A percentile compares a stretch with the other conserved stretches of the same genome.
Evolutionary conservation across 169 alveolate genomes (phyloP).

Genomic region (Plasmodium cynomolgi): DNA sequence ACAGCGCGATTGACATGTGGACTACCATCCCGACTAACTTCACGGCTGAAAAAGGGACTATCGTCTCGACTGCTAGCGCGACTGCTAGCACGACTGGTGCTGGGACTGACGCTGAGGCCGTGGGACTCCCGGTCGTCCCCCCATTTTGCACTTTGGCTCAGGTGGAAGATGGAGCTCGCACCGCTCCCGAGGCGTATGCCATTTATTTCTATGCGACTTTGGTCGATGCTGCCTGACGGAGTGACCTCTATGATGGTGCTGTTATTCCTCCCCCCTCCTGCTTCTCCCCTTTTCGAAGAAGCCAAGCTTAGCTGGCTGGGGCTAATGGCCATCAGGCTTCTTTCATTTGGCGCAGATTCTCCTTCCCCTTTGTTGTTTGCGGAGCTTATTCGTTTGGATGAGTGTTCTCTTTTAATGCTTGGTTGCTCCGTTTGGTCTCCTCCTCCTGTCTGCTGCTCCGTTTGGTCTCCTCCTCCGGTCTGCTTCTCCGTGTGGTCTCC

Average conservation of each 20-base stretch:
- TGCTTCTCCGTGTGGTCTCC: background rate
- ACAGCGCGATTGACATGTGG: background rate
- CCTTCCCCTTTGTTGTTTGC: constrained; percentile 1
- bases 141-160: background rate
- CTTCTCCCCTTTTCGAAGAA: constrained; percentile 9
- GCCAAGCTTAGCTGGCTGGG: background rate
- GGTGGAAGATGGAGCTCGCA: background rate
- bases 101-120: background rate
- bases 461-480: background rate
- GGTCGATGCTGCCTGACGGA: background rate
- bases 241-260: background rate
- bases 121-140: background rate
- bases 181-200: background rate
- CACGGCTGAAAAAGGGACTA: background rate
- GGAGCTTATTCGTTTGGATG: background rate
- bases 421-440: background rate
- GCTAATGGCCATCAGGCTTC: background rate
- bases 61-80: background rate
- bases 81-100: background rate
- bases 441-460: background rate
- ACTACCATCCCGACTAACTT: background rate
- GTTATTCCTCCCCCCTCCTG: background rate
- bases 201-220: constrained; percentile 4
- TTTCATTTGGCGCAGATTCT: background rate
- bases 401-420: background rate